Conservation (phyloP, 495 filamentous ascomycete species). For the Hyaloscypha bicolor region DNA sequence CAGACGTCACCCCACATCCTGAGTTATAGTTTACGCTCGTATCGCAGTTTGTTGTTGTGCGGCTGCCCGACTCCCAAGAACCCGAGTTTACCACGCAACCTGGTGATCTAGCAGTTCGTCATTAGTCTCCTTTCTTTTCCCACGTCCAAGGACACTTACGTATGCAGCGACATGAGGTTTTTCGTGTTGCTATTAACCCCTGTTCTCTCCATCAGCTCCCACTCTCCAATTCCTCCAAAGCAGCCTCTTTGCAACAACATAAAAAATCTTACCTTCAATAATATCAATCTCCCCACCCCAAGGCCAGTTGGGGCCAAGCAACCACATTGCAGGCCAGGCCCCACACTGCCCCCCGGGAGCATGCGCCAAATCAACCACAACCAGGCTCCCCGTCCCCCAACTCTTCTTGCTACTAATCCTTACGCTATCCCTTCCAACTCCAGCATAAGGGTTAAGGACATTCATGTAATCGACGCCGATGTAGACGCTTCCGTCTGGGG, state of each 20-base stretch:
- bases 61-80: conserved; percentile 42
- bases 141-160: conserved; percentile 31
- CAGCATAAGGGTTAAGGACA: conserved; percentile 32
- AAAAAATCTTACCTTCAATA: conserved; percentile 57
- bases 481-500: conserved; percentile 47
- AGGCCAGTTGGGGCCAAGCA: conserved; percentile 65
- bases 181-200: conserved; percentile 61
- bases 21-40: conserved; percentile 18
- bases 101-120: conserved; percentile 25
- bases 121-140: neutral
- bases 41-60: conserved; percentile 43
- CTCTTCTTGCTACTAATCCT: conserved; percentile 62
- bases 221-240: no score
- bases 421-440: conserved; percentile 62
- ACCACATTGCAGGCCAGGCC: conserved; percentile 70
- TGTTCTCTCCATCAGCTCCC: conserved; percentile 37
- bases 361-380: conserved; percentile 68
- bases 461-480: conserved; percentile 48
- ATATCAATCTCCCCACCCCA: conserved; percentile 79
- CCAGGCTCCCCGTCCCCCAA: conserved; percentile 61
- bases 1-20: conserved; percentile 12
- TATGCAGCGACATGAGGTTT: conserved; percentile 77
- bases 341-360: conserved; percentile 71
- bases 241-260: no score
- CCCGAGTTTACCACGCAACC: conserved; percentile 44